Percentiles rank a stretch among this genome's conserved stretches.
These are phyloP conservation scores for Collybiopsis luxurians DNA, from an alignment of 768 basidiomycete species.

Conservation along the genomic window DNA sequence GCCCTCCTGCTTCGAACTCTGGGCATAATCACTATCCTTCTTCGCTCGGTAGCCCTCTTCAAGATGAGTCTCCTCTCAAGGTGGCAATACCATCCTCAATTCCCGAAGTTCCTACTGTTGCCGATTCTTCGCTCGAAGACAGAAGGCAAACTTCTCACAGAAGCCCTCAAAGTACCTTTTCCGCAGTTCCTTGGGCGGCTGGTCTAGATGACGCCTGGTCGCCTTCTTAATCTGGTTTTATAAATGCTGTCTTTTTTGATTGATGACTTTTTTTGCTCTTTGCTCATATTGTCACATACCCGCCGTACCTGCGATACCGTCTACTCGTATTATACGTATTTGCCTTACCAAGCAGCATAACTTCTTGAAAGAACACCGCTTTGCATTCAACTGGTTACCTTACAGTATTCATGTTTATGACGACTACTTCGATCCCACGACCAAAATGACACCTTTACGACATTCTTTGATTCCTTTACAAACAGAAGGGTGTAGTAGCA, in stretches of 20 bases:
- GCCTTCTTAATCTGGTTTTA: conserved; percentile 16
- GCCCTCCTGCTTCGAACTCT: conserved; percentile 14
- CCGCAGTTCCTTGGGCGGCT: conserved; percentile 38
- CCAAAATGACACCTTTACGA: too few relatives aligned
- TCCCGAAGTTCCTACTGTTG: not conserved
- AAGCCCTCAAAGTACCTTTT: conserved; percentile 14
- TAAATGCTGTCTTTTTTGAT: not conserved
- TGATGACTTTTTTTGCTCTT: not conserved
- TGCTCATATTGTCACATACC: not conserved
- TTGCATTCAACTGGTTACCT: too few relatives aligned
- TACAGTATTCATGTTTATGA: too few relatives aligned
- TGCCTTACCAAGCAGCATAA: too few relatives aligned
- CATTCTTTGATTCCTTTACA: not conserved
- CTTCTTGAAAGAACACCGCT: too few relatives aligned
- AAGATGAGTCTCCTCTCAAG: not conserved
- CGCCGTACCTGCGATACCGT: not conserved
- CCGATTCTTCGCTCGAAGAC: not conserved
- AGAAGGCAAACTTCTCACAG: not conserved
- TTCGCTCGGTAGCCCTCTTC: not conserved
- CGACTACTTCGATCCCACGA: too few relatives aligned
- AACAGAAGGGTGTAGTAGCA: conserved; percentile 7
- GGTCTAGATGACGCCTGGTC: conserved; percentile 40
- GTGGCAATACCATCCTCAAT: not conserved
- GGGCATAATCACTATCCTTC: conserved; percentile 5
- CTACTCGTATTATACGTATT: too few relatives aligned